A percentile compares a stretch with the other conserved stretches of the same genome.
Conservation (phyloP, 202 grass and related monocot species). For the Schoenoplectus tabernaemontani region DNA sequence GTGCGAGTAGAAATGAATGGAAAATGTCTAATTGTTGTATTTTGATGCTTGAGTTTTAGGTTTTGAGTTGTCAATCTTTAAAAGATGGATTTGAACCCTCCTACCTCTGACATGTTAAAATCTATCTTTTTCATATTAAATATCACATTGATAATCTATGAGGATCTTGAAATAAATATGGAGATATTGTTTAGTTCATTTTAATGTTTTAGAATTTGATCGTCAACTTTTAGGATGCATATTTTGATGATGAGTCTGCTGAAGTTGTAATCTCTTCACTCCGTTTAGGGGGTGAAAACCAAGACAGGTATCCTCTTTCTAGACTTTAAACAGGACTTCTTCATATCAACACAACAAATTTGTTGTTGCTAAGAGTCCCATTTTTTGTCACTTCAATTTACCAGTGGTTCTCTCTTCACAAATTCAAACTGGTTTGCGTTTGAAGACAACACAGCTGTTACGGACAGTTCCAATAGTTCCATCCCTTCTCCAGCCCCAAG, state of each 20-base stretch:
- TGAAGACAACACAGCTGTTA: slow-evolving; percentile 53
- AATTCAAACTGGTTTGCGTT: slow-evolving; percentile 96
- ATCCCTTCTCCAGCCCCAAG: slow-evolving; percentile 47
- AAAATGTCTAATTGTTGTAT: background rate
- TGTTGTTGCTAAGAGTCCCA: slow-evolving; percentile 10
- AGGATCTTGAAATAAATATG: background rate
- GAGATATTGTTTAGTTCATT: background rate
- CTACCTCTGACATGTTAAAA: background rate
- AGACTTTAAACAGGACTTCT: background rate
- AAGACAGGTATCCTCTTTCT: slow-evolving; percentile 52
- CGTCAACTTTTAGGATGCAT: slow-evolving; percentile 56
- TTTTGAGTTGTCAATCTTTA: background rate
- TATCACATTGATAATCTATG: background rate
- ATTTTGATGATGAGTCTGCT: slow-evolving; percentile 96
- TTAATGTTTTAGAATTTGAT: background rate
- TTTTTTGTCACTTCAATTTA: slow-evolving; percentile 29
- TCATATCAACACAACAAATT: background rate
- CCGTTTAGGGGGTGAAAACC: slow-evolving; percentile 55
- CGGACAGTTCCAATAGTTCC: slow-evolving; percentile 33
- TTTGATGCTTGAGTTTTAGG: background rate
- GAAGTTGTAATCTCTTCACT: slow-evolving; percentile 90
- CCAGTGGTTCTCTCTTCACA: slow-evolving; percentile 64
- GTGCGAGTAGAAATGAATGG: background rate
- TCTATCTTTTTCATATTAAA: background rate
- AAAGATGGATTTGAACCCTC: background rate